Conservation (phyloP, 495 filamentous ascomycete species). For the Neurospora sp. region DNA sequence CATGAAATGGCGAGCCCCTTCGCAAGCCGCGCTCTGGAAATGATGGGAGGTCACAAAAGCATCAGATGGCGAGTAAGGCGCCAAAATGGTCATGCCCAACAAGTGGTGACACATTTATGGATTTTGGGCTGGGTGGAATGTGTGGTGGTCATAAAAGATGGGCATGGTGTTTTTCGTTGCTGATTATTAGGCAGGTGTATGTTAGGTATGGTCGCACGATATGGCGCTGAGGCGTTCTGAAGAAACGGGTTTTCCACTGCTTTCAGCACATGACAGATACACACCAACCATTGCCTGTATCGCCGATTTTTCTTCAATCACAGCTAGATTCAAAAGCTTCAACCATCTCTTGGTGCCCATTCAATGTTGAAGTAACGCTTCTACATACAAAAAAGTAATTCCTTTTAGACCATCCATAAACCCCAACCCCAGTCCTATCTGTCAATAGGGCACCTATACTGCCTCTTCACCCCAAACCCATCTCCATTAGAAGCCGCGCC, state of each 20-base stretch:
- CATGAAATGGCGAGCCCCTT: not conserved
- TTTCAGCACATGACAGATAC: not conserved
- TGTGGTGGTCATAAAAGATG: not conserved
- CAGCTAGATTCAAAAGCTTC: not conserved
- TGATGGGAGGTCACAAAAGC: not conserved
- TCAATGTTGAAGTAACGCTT: not conserved
- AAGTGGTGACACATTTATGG: not conserved
- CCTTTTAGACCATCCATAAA: not conserved
- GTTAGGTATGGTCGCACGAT: not conserved
- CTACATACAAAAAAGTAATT: constrained; percentile 2
- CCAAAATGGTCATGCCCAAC: not conserved
- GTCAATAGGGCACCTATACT: constrained; percentile 48
- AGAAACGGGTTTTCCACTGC: not conserved
- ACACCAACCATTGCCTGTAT: not conserved
- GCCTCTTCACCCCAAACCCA: constrained; percentile 30
- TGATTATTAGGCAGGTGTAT: not conserved
- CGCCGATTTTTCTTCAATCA: not conserved
- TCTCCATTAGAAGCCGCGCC: constrained; percentile 13
- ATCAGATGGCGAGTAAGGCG: not conserved
- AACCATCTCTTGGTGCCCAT: not conserved
- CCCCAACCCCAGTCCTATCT: constrained; percentile 15
- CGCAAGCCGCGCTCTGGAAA: not conserved
- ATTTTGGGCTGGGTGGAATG: not conserved
- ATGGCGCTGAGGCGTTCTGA: not conserved
- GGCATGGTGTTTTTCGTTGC: not conserved